Evolutionary conservation across 495 filamentous ascomycete genomes (phyloP), one percentile per base, ranked within the genome.

Genomic region (Rhizodiscina lignyota): DNA sequence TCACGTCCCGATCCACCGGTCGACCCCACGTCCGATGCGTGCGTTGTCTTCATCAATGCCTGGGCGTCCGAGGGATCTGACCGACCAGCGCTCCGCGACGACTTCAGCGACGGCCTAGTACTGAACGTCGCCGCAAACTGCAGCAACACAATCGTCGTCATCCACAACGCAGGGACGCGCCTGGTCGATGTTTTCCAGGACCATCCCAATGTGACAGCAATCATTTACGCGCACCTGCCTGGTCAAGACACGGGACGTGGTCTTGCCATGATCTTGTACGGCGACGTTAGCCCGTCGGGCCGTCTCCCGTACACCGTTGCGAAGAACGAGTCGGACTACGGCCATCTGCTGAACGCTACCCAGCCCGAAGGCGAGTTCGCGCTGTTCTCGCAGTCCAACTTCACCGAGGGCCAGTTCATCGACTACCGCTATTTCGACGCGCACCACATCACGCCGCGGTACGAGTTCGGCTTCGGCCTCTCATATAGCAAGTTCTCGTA

Each of bases 11-110:
- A 21, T 11, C 33, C 33, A 11, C 15, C 11, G 11, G 33, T 35
- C 15, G 10, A 35, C 5, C 5, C 15, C 22, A 30, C 20, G 12
- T 27, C 24, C 4, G 48, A 49, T 3, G 37, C 40, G 11, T 51
- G 48, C 30, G n/a, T 54, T 16, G 51, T 54, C n/a, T 47, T 54
- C 28, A 40, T 54, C 36, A 54, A 54, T 26, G 40, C 36, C 4
- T 32, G 31, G 15, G 38, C 48, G 0, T 36, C 28, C 10, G 51
- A 54, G 32, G 44, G 44, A 15, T 39, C 35, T 19, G 51, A 54
- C 30, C 37, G 51, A 13, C 24, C 35, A 1, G 10, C 28, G 8
- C 43, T 54, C 1, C 26, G 40, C 5, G 43, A 51, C 28, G 16
- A 19, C 12, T 21, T 26, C 13, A 36, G 29, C 18, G 47, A 52